A percentile compares a stretch with the other conserved stretches of the same genome.
phyloP scores from a whole-genome alignment of 805 yeast species.

The Candida endomychidarum region DNA sequence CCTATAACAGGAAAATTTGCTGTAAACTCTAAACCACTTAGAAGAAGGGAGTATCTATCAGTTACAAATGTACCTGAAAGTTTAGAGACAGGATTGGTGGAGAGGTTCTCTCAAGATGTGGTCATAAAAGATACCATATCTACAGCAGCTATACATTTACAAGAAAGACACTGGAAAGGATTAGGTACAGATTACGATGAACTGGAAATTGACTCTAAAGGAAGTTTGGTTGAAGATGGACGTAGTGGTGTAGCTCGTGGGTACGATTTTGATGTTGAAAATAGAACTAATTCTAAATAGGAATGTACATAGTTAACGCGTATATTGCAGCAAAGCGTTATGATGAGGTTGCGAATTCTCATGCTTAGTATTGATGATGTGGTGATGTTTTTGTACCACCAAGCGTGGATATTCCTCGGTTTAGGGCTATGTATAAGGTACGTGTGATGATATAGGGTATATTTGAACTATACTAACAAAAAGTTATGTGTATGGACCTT shows the following conservation, averaged over 20 bases:
- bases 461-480: too few species aligned
- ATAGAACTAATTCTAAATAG: background rate
- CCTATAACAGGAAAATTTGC: conserved; percentile 82
- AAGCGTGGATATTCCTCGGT: background rate
- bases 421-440: background rate
- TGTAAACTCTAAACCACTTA: conserved; percentile 70
- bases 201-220: conserved; percentile 48
- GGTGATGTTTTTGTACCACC: background rate
- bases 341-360: background rate
- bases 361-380: conserved; percentile 4
- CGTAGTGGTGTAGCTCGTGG: conserved; percentile 88
- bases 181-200: conserved; percentile 76
- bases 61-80: conserved; percentile 30
- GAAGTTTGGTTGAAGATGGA: conserved; percentile 82
- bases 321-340: background rate
- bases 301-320: background rate
- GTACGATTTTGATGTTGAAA: conserved; percentile 45
- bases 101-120: conserved; percentile 57
- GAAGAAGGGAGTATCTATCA: conserved; percentile 63
- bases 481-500: too few species aligned
- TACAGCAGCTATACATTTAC: conserved; percentile 79
- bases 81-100: conserved; percentile 43
- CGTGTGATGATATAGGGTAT: too few species aligned
- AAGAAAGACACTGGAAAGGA: conserved; percentile 81
- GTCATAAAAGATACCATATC: conserved; percentile 78